Conservation (phyloP, 176 grass and related monocot genomes). For the Bolboschoenus planiculmis region DNA sequence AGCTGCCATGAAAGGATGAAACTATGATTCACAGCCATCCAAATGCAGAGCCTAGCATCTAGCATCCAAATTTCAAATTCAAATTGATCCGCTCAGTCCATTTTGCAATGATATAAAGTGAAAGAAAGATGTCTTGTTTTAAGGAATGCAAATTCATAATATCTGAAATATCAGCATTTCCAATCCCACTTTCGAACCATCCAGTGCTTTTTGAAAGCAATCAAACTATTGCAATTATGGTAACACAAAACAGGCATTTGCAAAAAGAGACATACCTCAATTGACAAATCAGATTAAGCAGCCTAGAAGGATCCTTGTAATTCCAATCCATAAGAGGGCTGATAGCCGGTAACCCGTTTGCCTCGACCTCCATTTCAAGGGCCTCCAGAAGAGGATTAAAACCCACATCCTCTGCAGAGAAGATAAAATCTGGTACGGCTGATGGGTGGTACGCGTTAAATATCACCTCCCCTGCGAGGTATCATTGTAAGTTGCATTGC, state of each 20-base stretch:
- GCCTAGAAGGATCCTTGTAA: constrained; percentile 33
- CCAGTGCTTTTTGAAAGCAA: background rate
- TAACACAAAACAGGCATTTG: background rate
- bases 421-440: constrained; percentile 67
- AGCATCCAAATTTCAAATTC: background rate
- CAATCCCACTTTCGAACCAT: background rate
- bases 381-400: constrained; percentile 53
- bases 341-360: constrained; percentile 15
- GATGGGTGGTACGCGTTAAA: constrained; percentile 66
- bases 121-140: background rate
- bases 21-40: background rate
- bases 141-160: background rate
- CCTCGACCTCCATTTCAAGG: constrained; percentile 20
- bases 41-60: background rate
- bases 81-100: background rate
- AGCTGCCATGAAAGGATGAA: background rate
- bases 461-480: constrained; percentile 73
- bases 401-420: constrained; percentile 50
- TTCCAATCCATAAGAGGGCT: constrained; percentile 68
- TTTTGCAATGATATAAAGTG: background rate
- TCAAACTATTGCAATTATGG: background rate
- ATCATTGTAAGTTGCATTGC: background rate
- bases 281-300: constrained; percentile 43
- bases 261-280: background rate
- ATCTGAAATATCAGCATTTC: background rate